Conservation (phyloP, 257 asterid species). For the Gentiana straminea region DNA sequence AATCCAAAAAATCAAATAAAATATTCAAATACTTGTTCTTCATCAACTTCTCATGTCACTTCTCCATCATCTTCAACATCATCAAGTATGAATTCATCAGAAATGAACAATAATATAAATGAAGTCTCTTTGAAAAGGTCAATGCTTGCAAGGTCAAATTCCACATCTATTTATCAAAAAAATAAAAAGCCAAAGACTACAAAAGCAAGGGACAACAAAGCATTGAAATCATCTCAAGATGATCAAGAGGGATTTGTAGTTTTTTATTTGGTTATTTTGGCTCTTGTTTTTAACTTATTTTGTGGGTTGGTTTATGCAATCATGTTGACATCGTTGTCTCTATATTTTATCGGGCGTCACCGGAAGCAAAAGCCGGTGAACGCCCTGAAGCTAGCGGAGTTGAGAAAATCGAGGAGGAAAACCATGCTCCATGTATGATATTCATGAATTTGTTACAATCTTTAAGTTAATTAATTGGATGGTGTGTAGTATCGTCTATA, state of each 20-base stretch:
- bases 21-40: background rate
- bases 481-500: too few relatives aligned
- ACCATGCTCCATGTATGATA: too few relatives aligned
- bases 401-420: background rate
- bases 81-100: background rate
- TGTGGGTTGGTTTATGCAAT: slow-evolving; percentile 25
- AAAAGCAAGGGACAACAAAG: background rate
- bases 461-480: too few relatives aligned
- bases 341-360: slow-evolving; percentile 4
- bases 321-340: slow-evolving; percentile 16
- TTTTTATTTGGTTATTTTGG: slow-evolving; percentile 13
- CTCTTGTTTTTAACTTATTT: slow-evolving; percentile 13
- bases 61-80: background rate
- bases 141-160: slow-evolving; percentile 1
- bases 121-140: background rate
- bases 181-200: slow-evolving; percentile 7
- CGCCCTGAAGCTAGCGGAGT: slow-evolving; percentile 4
- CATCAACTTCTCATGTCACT: background rate
- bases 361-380: slow-evolving; percentile 9
- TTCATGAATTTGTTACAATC: too few relatives aligned
- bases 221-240: slow-evolving; percentile 3
- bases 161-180: slow-evolving; percentile 1
- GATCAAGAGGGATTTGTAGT: slow-evolving; percentile 2
- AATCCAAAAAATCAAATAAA: background rate
- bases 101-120: background rate